phyloP scores from a whole-genome alignment of 2,329 filamentous ascomycete species.

The Zasmidium citrigriseum region DNA sequence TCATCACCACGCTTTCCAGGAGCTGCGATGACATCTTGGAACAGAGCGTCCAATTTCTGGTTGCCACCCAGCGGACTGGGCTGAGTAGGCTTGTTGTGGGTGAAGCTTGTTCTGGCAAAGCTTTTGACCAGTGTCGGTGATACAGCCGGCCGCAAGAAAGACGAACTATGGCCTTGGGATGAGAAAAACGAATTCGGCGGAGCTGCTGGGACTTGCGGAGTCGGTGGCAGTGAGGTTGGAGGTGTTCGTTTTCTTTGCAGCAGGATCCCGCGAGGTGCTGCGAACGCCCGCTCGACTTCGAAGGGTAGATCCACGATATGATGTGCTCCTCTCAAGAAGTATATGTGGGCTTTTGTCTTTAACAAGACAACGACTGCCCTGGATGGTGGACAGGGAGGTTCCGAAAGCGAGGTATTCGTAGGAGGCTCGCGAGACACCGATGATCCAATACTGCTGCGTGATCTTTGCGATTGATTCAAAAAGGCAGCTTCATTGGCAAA shows the following conservation, averaged over 20 bases:
- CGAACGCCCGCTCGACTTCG: slow-evolving; percentile 83
- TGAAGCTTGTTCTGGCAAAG: slow-evolving; percentile 19
- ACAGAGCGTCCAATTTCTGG: slow-evolving; percentile 29
- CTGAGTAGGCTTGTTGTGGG: slow-evolving; percentile 21
- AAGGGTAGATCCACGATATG: slow-evolving; percentile 94
- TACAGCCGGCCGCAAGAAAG: slow-evolving; percentile 34
- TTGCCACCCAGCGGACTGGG: slow-evolving; percentile 28
- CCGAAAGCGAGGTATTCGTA: too few species aligned
- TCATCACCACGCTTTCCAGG: slow-evolving; percentile 28
- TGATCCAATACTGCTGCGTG: not conserved
- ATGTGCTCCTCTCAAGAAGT: slow-evolving; percentile 82
- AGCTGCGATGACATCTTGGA: slow-evolving; percentile 26
- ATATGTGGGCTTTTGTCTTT: slow-evolving; percentile 89
- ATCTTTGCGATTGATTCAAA: not conserved
- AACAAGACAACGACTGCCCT: slow-evolving; percentile 83
- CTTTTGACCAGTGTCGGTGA: slow-evolving; percentile 34
- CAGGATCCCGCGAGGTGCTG: slow-evolving; percentile 78
- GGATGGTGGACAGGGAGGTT: too few species aligned
- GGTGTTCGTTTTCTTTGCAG: slow-evolving; percentile 75
- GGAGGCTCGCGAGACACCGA: not conserved
- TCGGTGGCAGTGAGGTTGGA: slow-evolving; percentile 39
- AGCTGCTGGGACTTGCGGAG: slow-evolving; percentile 52
- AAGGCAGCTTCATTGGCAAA: not conserved
- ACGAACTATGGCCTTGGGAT: slow-evolving; percentile 55
- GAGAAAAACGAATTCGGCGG: slow-evolving; percentile 84